Evolutionary conservation across 2,329 filamentous ascomycete genomes (phyloP).

Genomic region (Pyricularia pennisetigena): DNA sequence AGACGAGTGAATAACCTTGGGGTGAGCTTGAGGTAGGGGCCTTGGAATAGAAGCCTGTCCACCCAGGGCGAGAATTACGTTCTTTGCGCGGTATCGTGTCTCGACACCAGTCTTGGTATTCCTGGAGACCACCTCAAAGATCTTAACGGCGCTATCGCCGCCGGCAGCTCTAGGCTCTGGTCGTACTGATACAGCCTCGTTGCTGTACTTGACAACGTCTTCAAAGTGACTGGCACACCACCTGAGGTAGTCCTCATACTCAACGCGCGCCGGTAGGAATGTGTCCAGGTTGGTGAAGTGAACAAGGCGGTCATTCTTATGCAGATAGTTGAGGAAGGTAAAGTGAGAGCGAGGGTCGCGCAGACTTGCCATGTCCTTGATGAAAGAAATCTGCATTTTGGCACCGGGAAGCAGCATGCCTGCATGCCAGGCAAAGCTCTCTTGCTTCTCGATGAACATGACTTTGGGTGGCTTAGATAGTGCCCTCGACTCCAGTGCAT

Average conservation of each 20-base stretch:
- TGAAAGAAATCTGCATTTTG: conserved; percentile 95
- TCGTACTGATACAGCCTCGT: conserved; percentile 64
- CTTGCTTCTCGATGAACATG: conserved; percentile 80
- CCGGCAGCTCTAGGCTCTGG: conserved; percentile 42
- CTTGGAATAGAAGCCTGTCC: conserved; percentile 61
- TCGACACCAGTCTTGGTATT: conserved; percentile 47
- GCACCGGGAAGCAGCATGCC: conserved; percentile 91
- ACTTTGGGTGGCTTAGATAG: conserved; percentile 53
- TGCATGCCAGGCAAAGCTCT: conserved; percentile 80
- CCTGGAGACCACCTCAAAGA: conserved; percentile 58
- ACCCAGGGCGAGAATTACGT: conserved; percentile 52
- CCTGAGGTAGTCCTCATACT: conserved; percentile 92
- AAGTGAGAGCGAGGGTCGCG: conserved; percentile 83
- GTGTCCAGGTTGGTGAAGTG: conserved; percentile 87
- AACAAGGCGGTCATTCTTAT: conserved; percentile 69
- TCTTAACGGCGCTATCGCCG: conserved; percentile 40
- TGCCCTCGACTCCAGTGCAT: conserved; percentile 50
- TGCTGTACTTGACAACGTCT: conserved; percentile 61
- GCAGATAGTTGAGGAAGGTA: conserved; percentile 92
- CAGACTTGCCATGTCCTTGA: conserved; percentile 90
- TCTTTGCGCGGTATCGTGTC: conserved; percentile 45
- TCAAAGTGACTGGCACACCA: conserved; percentile 85
- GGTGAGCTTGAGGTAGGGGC: conserved; percentile 57
- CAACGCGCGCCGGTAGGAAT: conserved; percentile 74
- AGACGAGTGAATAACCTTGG: conserved; percentile 78